phyloP scores from a whole-genome alignment of 2,329 filamentous ascomycete species.

The Alternaria dauci region DNA sequence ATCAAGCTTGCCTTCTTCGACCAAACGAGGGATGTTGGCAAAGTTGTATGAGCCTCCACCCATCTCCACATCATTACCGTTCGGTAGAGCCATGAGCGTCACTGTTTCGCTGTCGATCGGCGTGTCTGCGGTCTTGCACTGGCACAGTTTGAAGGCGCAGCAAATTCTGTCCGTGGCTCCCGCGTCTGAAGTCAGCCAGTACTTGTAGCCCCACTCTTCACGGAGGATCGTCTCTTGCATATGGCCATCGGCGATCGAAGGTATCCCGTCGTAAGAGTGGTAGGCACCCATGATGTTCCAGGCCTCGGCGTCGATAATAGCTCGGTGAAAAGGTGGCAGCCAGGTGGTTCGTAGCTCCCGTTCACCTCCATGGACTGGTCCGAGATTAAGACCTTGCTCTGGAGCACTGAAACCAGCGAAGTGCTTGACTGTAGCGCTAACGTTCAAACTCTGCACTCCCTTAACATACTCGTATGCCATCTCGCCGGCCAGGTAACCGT shows the following conservation, averaged over 20 bases:
- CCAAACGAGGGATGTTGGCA: slow-evolving; percentile 70
- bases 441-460: slow-evolving; percentile 70
- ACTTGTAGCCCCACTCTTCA: slow-evolving; percentile 76
- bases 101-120: slow-evolving; percentile 72
- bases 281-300: slow-evolving; percentile 78
- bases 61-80: slow-evolving; percentile 79
- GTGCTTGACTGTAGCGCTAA: slow-evolving; percentile 78
- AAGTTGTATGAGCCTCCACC: slow-evolving; percentile 76
- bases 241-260: slow-evolving; percentile 70
- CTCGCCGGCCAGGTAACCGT: slow-evolving; percentile 72
- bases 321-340: slow-evolving; percentile 69
- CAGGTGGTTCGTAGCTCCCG: slow-evolving; percentile 64
- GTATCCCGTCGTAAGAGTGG: slow-evolving; percentile 76
- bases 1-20: slow-evolving; percentile 68
- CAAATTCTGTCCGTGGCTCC: slow-evolving; percentile 75
- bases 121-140: slow-evolving; percentile 49
- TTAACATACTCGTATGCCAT: slow-evolving; percentile 68
- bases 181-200: slow-evolving; percentile 72
- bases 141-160: slow-evolving; percentile 70
- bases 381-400: slow-evolving; percentile 77
- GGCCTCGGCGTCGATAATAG: slow-evolving; percentile 74
- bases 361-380: slow-evolving; percentile 65
- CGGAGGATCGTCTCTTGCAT: slow-evolving; percentile 72
- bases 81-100: slow-evolving; percentile 68
- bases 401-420: slow-evolving; percentile 74